Evolutionary conservation across 345 rosid species (phyloP).

Genomic region (Rhizophora apiculata): DNA sequence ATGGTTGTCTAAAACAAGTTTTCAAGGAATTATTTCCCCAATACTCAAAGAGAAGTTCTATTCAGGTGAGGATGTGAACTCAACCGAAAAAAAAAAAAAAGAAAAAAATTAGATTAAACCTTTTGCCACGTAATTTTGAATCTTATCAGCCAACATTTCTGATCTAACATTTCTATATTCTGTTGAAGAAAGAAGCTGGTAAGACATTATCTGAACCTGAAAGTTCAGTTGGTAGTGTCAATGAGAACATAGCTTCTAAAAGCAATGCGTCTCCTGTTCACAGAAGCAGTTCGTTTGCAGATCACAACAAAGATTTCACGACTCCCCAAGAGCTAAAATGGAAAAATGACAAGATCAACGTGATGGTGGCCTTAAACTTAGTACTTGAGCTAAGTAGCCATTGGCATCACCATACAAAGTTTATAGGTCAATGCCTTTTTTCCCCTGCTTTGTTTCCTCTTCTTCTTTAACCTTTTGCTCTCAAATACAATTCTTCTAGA

Average conservation of each 20-base stretch:
- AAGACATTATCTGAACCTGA: slow-evolving; percentile 48
- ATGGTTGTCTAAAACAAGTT: too few species aligned
- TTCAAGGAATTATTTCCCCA: not conserved
- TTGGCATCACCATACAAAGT: slow-evolving; percentile 6
- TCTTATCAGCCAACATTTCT: not conserved
- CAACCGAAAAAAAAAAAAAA: not conserved
- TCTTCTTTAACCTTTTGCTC: not conserved
- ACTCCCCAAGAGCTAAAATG: slow-evolving; percentile 14
- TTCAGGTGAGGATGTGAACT: not conserved
- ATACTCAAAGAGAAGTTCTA: not conserved
- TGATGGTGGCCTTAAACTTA: too few species aligned
- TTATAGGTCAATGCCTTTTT: slow-evolving; percentile 24
- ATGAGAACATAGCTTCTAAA: slow-evolving; percentile 22
- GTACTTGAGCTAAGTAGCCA: too few species aligned
- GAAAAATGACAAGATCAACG: too few species aligned
- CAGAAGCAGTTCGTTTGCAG: slow-evolving; percentile 12
- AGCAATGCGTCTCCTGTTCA: slow-evolving; percentile 18
- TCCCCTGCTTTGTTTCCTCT: not conserved
- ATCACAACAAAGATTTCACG: slow-evolving; percentile 18
- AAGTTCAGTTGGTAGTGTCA: slow-evolving; percentile 30
- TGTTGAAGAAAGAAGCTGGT: not conserved
- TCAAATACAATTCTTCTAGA: not conserved
- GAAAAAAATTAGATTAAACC: too few species aligned
- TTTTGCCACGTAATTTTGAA: not conserved
- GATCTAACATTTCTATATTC: not conserved